phyloP scores from a whole-genome alignment of 1,284 basidiomycete genomes.

The Xerocomus minutiporus region DNA sequence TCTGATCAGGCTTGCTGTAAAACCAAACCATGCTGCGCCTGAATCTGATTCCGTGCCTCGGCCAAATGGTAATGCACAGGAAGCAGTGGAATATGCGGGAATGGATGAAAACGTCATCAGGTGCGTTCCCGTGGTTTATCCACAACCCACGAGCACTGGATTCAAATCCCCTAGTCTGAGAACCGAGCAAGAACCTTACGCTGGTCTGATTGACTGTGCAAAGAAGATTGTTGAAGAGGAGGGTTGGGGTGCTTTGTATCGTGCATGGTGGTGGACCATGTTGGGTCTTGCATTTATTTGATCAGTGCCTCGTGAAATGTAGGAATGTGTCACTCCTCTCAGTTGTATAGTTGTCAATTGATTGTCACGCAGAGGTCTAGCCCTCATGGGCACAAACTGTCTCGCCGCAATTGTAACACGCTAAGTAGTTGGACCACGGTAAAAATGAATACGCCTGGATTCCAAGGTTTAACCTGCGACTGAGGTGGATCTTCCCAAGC shows the following conservation, averaged over 20 bases:
- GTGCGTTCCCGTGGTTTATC: conserved; percentile 34
- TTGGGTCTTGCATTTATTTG: background rate
- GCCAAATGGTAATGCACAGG: conserved; percentile 46
- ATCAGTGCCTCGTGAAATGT: no score
- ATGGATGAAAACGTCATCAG: conserved; percentile 83
- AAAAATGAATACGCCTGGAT: no score
- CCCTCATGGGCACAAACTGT: no score
- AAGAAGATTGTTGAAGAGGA: conserved; percentile 80
- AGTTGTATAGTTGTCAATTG: no score
- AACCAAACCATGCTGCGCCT: conserved; percentile 58
- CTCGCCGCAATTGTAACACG: no score
- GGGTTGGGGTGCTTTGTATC: conserved; percentile 70
- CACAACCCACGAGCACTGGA: background rate
- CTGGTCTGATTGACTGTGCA: conserved; percentile 73
- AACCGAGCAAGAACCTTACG: conserved; percentile 80
- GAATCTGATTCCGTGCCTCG: background rate
- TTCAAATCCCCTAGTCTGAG: conserved; percentile 44
- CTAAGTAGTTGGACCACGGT: no score
- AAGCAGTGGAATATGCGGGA: conserved; percentile 64
- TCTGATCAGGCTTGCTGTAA: conserved; percentile 72
- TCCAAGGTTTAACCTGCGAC: no score
- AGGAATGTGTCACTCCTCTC: no score
- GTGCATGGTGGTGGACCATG: conserved; percentile 82
- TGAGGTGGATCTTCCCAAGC: no score
- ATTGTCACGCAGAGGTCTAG: no score